Conservation (phyloP, 1,139 yeast genomes). For the Kodamaea arcana region DNA sequence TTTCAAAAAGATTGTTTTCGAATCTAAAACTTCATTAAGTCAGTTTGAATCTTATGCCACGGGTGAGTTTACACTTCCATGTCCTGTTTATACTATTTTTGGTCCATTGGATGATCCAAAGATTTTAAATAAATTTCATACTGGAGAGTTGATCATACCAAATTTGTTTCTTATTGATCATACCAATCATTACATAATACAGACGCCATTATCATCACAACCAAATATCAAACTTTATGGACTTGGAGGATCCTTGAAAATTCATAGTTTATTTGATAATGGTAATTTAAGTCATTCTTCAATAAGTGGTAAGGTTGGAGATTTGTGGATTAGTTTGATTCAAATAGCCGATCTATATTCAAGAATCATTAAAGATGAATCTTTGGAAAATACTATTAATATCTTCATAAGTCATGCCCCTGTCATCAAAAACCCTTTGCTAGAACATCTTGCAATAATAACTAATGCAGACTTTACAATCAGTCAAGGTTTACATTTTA, state of each 20-base stretch:
- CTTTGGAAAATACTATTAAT: slow-evolving; percentile 42
- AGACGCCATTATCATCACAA: slow-evolving; percentile 34
- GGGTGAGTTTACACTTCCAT: slow-evolving; percentile 44
- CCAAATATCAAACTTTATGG: slow-evolving; percentile 57
- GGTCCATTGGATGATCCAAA: slow-evolving; percentile 75
- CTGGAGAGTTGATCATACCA: slow-evolving; percentile 48
- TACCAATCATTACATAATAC: slow-evolving; percentile 36
- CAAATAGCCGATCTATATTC: slow-evolving; percentile 59
- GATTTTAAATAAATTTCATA: slow-evolving; percentile 58
- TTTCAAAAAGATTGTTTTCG: slow-evolving; percentile 32
- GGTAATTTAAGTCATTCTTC: slow-evolving; percentile 36
- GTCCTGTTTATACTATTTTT: slow-evolving; percentile 72
- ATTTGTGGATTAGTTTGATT: slow-evolving; percentile 68
- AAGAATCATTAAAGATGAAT: slow-evolving; percentile 9
- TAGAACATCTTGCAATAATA: slow-evolving; percentile 64
- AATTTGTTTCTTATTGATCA: slow-evolving; percentile 66
- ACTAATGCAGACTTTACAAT: slow-evolving; percentile 71
- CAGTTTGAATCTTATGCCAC: slow-evolving; percentile 50
- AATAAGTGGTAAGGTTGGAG: slow-evolving; percentile 61
- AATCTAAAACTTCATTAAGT: slow-evolving; percentile 39
- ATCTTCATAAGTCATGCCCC: slow-evolving; percentile 68
- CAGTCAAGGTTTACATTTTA: slow-evolving; percentile 68
- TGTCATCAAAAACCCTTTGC: slow-evolving; percentile 57
- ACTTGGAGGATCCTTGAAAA: slow-evolving; percentile 66
- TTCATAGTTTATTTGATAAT: slow-evolving; percentile 66